Evolutionary conservation across 1,139 yeast species (phyloP).

Genomic region (Diutina sp.): DNA sequence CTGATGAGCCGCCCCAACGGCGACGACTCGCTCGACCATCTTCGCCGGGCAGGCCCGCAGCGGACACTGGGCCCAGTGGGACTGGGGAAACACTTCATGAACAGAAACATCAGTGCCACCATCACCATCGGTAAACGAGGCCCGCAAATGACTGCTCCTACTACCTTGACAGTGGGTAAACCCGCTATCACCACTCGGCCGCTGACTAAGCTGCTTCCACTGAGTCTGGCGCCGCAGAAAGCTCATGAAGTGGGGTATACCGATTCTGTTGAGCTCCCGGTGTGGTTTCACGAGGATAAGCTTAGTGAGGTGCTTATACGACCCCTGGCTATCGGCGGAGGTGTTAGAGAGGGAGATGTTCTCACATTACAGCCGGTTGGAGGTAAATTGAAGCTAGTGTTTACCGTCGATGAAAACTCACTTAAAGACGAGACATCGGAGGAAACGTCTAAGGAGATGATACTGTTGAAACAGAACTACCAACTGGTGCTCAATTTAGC

Average conservation of each 20-base stretch:
- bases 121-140: neutral
- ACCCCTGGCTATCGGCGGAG: slow-evolving; percentile 40
- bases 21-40: neutral
- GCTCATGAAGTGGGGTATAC: neutral
- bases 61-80: neutral
- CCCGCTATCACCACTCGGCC: neutral
- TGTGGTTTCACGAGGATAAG: slow-evolving; percentile 67
- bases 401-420: slow-evolving; percentile 12
- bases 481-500: slow-evolving; percentile 57
- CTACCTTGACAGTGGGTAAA: neutral
- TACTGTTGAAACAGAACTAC: slow-evolving; percentile 44
- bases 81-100: neutral
- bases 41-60: neutral
- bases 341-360: slow-evolving; percentile 53
- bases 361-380: slow-evolving; percentile 38
- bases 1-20: neutral
- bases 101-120: neutral
- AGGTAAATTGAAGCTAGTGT: slow-evolving; percentile 20
- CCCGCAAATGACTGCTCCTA: neutral
- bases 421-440: slow-evolving; percentile 25
- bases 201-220: neutral
- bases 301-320: slow-evolving; percentile 55
- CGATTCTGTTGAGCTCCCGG: slow-evolving; percentile 27
- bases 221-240: neutral
- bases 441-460: slow-evolving; percentile 7